Base-by-base conservation (phyloP, 768 basidiomycete genomes). In the Hypholoma sublateritium region DNA sequence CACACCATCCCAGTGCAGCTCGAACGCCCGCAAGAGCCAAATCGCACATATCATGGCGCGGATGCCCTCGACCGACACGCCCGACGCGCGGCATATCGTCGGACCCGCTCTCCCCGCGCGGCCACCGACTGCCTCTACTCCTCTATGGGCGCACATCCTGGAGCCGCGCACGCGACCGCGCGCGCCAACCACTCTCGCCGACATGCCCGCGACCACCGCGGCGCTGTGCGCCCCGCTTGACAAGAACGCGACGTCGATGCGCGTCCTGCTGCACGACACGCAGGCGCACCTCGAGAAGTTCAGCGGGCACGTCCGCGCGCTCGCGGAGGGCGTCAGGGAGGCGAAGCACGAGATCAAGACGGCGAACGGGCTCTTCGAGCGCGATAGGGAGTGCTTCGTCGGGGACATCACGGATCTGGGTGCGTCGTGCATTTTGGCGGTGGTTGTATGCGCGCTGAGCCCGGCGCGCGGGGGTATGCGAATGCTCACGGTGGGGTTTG, bases 261-360 rank as follows among this genome's bases (percentile, higher is more conserved):
- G 88, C 39, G 79, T 90, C 61, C 77, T 91, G 12, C 72, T 91
- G 19, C 83, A 90, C 60, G 89, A 91, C 65, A 89, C 87, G 0
- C 87, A 89, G 55, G 81, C 80, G 19, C 82, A 85, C 59, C 77
- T 91, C 35, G 87, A 91, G 69, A 81, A 74, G 62, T 90, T 91
- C 57, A 81, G 85, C 0, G 72, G 72, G 6, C 78, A 79, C 28
- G 80, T 86, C 13, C 83, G 81, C 42, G 70, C 70, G n/a, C 74
- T 90, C 21, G 69, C 82, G 1, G 68, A 69, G 11, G 76, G 72
- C 32, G 75, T 88, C 12, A 80, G 83, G 13, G 75, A 81, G 32
- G 75, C 84, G 22, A 79, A 77, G 59, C 67, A 72, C 5, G 84
- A 88, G 61, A 76, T 89, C 28, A 70, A 75, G 21, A 70, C 74